A percentile compares a stretch with the other conserved stretches of the same genome.
Evolutionary conservation across 1,139 yeast genomes (phyloP).

Genomic region (Spencermartinsiella ligniputridi): DNA sequence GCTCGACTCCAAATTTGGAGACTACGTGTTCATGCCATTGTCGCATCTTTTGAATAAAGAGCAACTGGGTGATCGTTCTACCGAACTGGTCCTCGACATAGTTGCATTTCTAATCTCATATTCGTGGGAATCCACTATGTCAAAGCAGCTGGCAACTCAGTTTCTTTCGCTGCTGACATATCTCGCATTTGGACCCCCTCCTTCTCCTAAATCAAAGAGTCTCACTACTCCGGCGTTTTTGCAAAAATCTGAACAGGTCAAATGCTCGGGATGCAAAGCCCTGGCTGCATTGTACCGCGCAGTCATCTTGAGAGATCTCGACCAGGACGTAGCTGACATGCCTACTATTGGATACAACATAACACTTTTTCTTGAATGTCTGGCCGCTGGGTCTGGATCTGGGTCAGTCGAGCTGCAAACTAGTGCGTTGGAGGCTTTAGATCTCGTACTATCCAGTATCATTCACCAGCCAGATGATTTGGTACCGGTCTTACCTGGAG

Average conservation of each 20-base stretch:
- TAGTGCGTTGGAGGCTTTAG: conserved; percentile 36
- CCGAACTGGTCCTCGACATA: conserved; percentile 42
- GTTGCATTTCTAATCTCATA: conserved; percentile 39
- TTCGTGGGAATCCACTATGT: conserved; percentile 47
- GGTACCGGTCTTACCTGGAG: conserved; percentile 54
- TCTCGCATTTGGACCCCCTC: conserved; percentile 42
- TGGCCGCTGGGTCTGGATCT: conserved; percentile 32
- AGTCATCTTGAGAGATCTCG: conserved; percentile 21
- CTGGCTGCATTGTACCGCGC: conserved; percentile 35
- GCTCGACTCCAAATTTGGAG: conserved; percentile 41
- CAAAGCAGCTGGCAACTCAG: conserved; percentile 43
- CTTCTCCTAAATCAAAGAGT: conserved; percentile 15
- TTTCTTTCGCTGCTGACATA: conserved; percentile 47
- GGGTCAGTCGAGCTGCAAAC: conserved; percentile 35
- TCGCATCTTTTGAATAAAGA: conserved; percentile 45
- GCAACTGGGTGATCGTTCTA: conserved; percentile 39
- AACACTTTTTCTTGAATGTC: conserved; percentile 40
- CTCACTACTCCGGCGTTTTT: conserved; percentile 26
- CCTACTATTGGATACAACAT: conserved; percentile 48
- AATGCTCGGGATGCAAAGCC: conserved; percentile 41
- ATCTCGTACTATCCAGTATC: conserved; percentile 33
- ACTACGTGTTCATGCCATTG: conserved; percentile 59
- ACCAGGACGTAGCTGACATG: conserved; percentile 22
- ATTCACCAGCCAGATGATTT: conserved; percentile 48
- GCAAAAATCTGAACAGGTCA: conserved; percentile 35